phyloP scores from a whole-genome alignment of 2,329 filamentous ascomycete genomes.

The Tympanopsis confertula region DNA sequence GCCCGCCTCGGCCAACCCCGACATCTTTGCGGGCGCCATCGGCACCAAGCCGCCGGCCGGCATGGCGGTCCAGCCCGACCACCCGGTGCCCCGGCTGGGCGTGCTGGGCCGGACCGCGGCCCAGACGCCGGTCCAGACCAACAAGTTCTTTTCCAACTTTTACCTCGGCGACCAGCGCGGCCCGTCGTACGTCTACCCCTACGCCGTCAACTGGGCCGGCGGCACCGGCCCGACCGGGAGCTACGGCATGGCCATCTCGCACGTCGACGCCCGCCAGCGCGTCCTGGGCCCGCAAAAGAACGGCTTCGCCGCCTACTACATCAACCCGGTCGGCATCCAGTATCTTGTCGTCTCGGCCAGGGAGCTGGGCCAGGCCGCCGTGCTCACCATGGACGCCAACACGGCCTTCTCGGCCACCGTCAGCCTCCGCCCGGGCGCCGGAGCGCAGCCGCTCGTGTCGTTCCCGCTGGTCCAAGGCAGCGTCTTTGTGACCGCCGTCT shows the following conservation, averaged over 20 bases:
- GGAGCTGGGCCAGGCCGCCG: conserved; percentile 54
- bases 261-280: conserved; percentile 56
- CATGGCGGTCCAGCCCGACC: conserved; percentile 37
- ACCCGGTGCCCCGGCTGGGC: conserved; percentile 44
- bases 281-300: conserved; percentile 50
- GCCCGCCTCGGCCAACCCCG: conserved; percentile 12
- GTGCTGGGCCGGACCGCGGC: conserved; percentile 22
- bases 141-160: conserved; percentile 75
- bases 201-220: conserved; percentile 56
- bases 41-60: conserved; percentile 36
- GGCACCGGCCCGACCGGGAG: conserved; percentile 50
- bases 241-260: conserved; percentile 69
- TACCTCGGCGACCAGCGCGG: conserved; percentile 63
- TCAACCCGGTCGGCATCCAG: conserved; percentile 73
- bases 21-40: conserved; percentile 47
- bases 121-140: conserved; percentile 49
- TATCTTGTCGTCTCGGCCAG: conserved; percentile 68
- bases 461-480: conserved; percentile 85
- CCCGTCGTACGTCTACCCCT: conserved; percentile 66
- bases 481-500: conserved; percentile 72
- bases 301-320: conserved; percentile 58
- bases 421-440: conserved; percentile 45
- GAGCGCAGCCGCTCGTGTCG: conserved; percentile 47
- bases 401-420: conserved; percentile 54
- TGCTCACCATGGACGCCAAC: conserved; percentile 37